Evolutionary conservation across 2,329 filamentous ascomycete genomes (phyloP).

Genomic region (Neopestalotiopsis sp.): DNA sequence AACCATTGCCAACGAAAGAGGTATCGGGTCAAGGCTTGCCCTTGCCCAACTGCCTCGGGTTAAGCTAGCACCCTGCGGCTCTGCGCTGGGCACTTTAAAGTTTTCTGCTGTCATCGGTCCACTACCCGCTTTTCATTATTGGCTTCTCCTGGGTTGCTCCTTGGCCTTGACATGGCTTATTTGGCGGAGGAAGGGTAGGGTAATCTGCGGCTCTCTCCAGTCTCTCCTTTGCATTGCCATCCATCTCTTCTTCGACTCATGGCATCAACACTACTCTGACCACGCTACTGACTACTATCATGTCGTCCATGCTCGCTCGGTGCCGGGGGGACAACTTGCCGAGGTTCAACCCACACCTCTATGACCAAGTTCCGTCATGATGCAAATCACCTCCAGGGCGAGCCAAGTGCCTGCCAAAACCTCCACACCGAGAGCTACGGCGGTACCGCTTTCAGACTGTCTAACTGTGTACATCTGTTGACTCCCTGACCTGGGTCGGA

Average conservation of each 20-base stretch:
- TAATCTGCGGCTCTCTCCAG: neutral
- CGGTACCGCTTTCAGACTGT: neutral
- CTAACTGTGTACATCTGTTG: neutral
- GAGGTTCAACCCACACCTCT: neutral
- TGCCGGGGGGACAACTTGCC: neutral
- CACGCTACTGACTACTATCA: too few relatives aligned
- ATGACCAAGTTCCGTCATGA: neutral
- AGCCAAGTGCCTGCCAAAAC: neutral
- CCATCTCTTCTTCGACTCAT: neutral
- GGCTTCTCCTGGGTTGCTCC: neutral
- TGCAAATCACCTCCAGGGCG: neutral
- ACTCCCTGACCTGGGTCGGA: neutral
- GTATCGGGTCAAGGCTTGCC: constrained; percentile 5
- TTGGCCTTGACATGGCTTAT: neutral
- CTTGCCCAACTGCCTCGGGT: neutral
- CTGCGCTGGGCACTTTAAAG: constrained; percentile 7
- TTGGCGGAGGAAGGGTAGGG: neutral
- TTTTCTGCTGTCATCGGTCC: constrained; percentile 12
- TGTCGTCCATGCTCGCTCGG: neutral
- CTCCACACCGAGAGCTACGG: constrained; percentile 6
- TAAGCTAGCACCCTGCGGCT: constrained; percentile 7
- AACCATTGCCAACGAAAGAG: neutral
- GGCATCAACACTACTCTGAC: too few relatives aligned
- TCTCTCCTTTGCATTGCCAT: neutral
- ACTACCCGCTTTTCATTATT: constrained; percentile 11